These are phyloP conservation scores for Aspergillus sp. DNA, from an alignment of 2,329 filamentous ascomycete genomes.

Conservation along the genomic window DNA sequence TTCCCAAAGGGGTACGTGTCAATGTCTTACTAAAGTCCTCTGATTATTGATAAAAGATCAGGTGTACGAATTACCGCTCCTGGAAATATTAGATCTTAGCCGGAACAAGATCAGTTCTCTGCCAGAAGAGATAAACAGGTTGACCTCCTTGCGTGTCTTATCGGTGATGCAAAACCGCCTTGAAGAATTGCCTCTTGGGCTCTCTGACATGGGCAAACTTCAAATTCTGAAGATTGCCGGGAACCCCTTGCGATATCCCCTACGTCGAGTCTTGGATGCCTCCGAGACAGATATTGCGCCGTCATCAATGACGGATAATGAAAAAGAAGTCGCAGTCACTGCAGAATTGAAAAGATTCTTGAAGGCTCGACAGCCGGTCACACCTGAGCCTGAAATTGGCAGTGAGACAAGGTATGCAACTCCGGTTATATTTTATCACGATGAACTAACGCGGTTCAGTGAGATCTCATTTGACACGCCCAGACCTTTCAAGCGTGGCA, in stretches of 20 bases:
- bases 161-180: constrained; percentile 82
- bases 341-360: constrained; percentile 52
- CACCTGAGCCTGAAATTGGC: constrained; percentile 37
- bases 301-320: constrained; percentile 46
- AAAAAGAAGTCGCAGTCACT: constrained; percentile 52
- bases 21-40: background rate
- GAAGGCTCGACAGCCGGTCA: constrained; percentile 35
- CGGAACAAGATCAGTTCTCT: constrained; percentile 73
- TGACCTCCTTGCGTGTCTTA: constrained; percentile 80
- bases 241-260: constrained; percentile 75
- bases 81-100: constrained; percentile 89
- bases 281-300: constrained; percentile 56
- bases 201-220: constrained; percentile 83
- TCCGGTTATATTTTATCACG: background rate
- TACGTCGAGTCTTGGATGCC: constrained; percentile 57
- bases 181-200: constrained; percentile 68
- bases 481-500: constrained; percentile 51
- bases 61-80: constrained; percentile 75
- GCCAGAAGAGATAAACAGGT: constrained; percentile 67
- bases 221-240: constrained; percentile 84
- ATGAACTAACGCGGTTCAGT: constrained; percentile 36
- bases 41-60: constrained; percentile 30
- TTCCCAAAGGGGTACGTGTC: constrained; percentile 52
- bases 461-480: constrained; percentile 71
- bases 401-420: constrained; percentile 33